Percentiles rank a stretch among this genome's conserved stretches.
These are phyloP conservation scores for Yamadazyma philogaea DNA, from an alignment of 805 yeast genomes.

Conservation along the genomic window DNA sequence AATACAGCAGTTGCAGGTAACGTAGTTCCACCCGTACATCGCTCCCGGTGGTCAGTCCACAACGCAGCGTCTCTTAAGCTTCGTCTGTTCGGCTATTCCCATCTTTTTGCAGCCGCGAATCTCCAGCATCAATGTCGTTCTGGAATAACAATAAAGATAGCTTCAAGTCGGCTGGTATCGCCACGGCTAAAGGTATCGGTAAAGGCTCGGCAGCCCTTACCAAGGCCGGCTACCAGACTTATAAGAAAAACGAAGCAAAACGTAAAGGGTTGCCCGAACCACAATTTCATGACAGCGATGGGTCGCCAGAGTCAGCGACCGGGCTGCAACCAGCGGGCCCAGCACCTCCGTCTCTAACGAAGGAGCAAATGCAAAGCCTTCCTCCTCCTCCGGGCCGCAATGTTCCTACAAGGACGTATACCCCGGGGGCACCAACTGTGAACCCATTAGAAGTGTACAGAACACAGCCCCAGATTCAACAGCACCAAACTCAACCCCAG, in stretches of 20 bases:
- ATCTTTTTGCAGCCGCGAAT: neutral
- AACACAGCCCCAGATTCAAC: slow-evolving; percentile 4
- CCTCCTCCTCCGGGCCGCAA: slow-evolving; percentile 39
- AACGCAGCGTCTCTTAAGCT: too few relatives aligned
- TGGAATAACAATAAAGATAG: slow-evolving; percentile 49
- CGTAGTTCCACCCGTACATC: too few relatives aligned
- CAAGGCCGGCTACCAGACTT: slow-evolving; percentile 51
- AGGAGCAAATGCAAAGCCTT: slow-evolving; percentile 18
- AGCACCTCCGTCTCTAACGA: slow-evolving; percentile 13
- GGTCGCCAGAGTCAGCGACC: slow-evolving; percentile 3
- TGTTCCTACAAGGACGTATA: slow-evolving; percentile 19
- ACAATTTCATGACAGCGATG: slow-evolving; percentile 12
- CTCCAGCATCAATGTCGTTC: slow-evolving; percentile 21
- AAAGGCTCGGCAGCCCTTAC: slow-evolving; percentile 47
- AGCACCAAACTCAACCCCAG: slow-evolving; percentile 10
- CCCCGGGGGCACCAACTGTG: slow-evolving; percentile 20
- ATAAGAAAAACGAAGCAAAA: slow-evolving; percentile 39
- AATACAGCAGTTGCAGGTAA: too few relatives aligned
- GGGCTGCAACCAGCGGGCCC: slow-evolving; percentile 1
- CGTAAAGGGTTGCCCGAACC: slow-evolving; percentile 21
- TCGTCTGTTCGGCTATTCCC: neutral
- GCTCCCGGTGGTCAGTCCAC: too few relatives aligned
- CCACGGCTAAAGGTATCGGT: slow-evolving; percentile 51
- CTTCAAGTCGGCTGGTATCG: slow-evolving; percentile 47
- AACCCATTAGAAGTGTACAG: slow-evolving; percentile 20